Percentiles rank a stretch among this genome's conserved stretches.
phyloP scores from a whole-genome alignment of 371 early-diverging fungal species.

The Mucor indicus region DNA sequence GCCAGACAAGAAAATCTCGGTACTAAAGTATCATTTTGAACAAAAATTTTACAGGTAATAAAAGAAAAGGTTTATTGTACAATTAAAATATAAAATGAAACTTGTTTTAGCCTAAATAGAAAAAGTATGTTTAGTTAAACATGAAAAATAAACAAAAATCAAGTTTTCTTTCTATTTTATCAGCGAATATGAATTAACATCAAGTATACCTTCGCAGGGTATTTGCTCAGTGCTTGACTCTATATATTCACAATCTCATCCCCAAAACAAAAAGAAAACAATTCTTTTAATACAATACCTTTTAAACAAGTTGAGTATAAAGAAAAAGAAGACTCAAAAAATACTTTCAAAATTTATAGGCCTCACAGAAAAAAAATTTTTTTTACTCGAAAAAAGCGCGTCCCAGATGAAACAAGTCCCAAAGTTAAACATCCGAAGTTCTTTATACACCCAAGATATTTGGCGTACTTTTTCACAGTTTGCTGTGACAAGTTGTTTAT shows the following conservation, averaged over 20 bases:
- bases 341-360: no score
- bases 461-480: no score
- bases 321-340: no score
- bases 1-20: conserved; percentile 46
- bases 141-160: no score
- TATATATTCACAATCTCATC: conserved; percentile 43
- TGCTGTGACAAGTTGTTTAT: no score
- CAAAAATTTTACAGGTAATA: neutral
- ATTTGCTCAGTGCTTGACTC: conserved; percentile 48
- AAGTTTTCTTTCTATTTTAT: conserved; percentile 15
- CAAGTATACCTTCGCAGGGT: conserved; percentile 35
- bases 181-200: conserved; percentile 36
- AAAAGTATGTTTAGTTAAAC: neutral
- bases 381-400: no score
- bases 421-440: no score
- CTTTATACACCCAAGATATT: no score
- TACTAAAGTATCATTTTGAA: conserved; percentile 30
- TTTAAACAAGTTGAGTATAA: no score
- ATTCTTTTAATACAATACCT: neutral
- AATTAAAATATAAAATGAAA: neutral
- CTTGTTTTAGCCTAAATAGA: neutral
- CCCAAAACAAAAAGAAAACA: conserved; percentile 5
- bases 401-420: no score
- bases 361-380: no score
- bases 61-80: neutral